Percentiles rank a stretch among this genome's conserved stretches.
phyloP scores from a whole-genome alignment of 192 early-diverging fungal species.

The Umbelopsis sp. region DNA sequence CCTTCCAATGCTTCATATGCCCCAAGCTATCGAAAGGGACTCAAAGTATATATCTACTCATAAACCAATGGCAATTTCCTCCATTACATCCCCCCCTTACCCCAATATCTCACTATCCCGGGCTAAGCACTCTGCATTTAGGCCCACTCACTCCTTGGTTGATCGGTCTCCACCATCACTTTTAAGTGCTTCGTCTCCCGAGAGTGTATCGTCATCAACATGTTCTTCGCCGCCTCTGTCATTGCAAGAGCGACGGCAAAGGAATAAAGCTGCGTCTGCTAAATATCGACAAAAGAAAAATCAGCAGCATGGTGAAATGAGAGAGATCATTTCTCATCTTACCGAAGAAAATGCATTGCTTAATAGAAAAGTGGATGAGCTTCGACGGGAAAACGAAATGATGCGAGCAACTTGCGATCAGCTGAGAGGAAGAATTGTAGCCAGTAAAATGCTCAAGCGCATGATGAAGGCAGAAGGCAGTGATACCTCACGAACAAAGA shows the following conservation, averaged over 20 bases:
- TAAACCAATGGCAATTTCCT: constrained; percentile 41
- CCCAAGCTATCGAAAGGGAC: not conserved
- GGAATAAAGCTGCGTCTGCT: constrained; percentile 63
- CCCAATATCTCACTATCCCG: not conserved
- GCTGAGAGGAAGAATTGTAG: constrained; percentile 52
- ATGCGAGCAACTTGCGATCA: constrained; percentile 50
- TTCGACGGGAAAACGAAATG: constrained; percentile 47
- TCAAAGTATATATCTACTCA: not conserved
- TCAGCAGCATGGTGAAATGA: constrained; percentile 58
- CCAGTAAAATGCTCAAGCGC: constrained; percentile 54
- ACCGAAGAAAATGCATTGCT: constrained; percentile 52
- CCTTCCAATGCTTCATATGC: constrained; percentile 1
- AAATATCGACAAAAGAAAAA: constrained; percentile 66
- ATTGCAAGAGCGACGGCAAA: constrained; percentile 50
- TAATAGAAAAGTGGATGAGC: constrained; percentile 47
- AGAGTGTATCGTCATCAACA: not conserved
- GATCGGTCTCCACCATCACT: not conserved
- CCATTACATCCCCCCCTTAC: constrained; percentile 30
- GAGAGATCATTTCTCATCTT: constrained; percentile 39
- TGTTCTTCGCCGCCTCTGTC: constrained; percentile 38
- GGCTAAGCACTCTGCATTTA: not conserved
- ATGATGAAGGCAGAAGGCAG: constrained; percentile 4
- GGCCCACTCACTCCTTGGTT: not conserved
- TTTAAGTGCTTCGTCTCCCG: not conserved
- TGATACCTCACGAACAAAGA: constrained; percentile 1